Conservation (phyloP, 805 yeast species). For the Ogataea zsoltii region DNA sequence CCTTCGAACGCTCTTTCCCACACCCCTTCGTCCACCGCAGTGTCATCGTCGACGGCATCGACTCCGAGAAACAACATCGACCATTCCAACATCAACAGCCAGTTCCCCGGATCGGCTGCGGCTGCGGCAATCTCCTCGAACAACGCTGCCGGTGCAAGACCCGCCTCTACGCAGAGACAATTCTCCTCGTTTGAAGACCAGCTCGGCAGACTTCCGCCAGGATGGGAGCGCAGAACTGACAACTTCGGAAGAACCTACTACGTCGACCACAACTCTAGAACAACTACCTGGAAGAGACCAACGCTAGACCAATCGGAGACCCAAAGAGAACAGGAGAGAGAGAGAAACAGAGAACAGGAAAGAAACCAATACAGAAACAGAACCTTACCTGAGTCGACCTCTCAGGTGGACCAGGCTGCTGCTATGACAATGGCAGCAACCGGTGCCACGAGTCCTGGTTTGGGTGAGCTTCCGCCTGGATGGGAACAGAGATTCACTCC, state of each 20-base stretch:
- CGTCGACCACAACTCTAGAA: slow-evolving; percentile 96
- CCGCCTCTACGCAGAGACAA: slow-evolving; percentile 50
- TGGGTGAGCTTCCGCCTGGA: slow-evolving; percentile 97
- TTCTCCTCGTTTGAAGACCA: slow-evolving; percentile 96
- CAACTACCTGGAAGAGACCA: slow-evolving; percentile 99
- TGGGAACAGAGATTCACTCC: slow-evolving; percentile 99
- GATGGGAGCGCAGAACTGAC: slow-evolving; percentile 99
- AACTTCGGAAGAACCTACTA: slow-evolving; percentile 96
- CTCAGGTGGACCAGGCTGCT: slow-evolving; percentile 43
- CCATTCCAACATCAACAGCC: slow-evolving; percentile 17
- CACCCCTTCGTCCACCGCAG: slow-evolving; percentile 9
- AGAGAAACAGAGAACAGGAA: slow-evolving; percentile 77
- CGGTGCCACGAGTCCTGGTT: slow-evolving; percentile 91
- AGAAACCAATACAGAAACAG: slow-evolving; percentile 89
- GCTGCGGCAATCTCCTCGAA: slow-evolving; percentile 29
- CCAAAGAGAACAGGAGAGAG: slow-evolving; percentile 61
- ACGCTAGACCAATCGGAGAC: slow-evolving; percentile 76
- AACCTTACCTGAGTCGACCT: slow-evolving; percentile 80
- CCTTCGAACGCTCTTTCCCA: slow-evolving; percentile 7
- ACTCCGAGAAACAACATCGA: slow-evolving; percentile 14
- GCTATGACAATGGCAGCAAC: slow-evolving; percentile 60
- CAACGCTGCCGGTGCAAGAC: slow-evolving; percentile 26
- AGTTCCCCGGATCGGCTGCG: slow-evolving; percentile 31
- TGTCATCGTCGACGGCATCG: slow-evolving; percentile 12
- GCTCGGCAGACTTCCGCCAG: slow-evolving; percentile 93